A percentile compares a stretch with the other conserved stretches of the same genome.
Evolutionary conservation across 768 basidiomycete genomes (phyloP).

Genomic region (Kwoniella mangroviensis): DNA sequence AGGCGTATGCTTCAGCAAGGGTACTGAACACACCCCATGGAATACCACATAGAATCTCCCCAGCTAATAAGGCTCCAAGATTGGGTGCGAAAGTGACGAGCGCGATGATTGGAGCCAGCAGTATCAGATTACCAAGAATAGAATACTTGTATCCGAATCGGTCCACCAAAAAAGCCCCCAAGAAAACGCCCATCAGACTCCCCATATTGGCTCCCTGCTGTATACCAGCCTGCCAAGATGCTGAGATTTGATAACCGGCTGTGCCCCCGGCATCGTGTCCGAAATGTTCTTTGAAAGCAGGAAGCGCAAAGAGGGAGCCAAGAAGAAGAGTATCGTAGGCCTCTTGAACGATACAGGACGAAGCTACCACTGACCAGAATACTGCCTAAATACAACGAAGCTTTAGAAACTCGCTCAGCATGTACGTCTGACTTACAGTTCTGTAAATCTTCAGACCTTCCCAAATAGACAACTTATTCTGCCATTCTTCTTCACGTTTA

Average conservation of each 20-base stretch:
- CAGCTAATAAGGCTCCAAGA: constrained; percentile 25
- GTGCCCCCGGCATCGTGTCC: constrained; percentile 22
- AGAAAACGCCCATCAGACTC: constrained; percentile 53
- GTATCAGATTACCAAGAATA: constrained; percentile 43
- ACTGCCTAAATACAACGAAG: constrained; percentile 23
- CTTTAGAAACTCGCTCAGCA: not conserved
- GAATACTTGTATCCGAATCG: constrained; percentile 54
- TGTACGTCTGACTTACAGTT: constrained; percentile 8
- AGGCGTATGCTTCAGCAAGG: constrained; percentile 49
- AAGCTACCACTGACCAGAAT: constrained; percentile 34
- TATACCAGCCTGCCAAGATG: constrained; percentile 57
- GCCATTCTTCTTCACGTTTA: constrained; percentile 34
- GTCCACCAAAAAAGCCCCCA: constrained; percentile 56
- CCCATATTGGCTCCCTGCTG: constrained; percentile 54
- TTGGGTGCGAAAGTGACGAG: constrained; percentile 37
- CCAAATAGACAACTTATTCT: constrained; percentile 30
- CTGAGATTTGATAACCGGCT: constrained; percentile 50
- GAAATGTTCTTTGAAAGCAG: constrained; percentile 24
- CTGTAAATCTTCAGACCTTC: constrained; percentile 31
- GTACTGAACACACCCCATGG: constrained; percentile 48
- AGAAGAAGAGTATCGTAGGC: constrained; percentile 36
- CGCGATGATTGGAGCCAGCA: constrained; percentile 37
- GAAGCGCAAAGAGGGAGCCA: constrained; percentile 34
- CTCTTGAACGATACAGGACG: constrained; percentile 39
- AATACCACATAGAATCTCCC: constrained; percentile 43